phyloP scores from a whole-genome alignment of 257 asterid species.

The Nicotiana otophora region DNA sequence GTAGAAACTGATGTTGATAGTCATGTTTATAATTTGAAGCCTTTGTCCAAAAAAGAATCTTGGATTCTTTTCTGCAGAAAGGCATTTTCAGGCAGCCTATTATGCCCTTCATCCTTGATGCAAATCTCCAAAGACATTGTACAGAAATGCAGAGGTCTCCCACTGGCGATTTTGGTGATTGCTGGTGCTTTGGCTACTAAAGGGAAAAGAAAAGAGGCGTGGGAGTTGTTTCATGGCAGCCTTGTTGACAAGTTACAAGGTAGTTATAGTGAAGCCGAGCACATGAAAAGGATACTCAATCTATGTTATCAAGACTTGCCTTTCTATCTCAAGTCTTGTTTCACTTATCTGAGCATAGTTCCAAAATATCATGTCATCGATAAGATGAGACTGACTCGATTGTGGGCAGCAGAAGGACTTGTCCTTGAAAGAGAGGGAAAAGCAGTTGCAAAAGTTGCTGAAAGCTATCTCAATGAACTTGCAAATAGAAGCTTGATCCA shows the following conservation, averaged over 20 bases:
- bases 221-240: constrained; percentile 13
- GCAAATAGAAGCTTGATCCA: constrained; percentile 17
- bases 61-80: constrained; percentile 18
- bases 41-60: constrained; percentile 19
- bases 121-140: constrained; percentile 5
- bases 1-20: not conserved
- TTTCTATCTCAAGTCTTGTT: constrained; percentile 19
- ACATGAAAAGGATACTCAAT: constrained; percentile 9
- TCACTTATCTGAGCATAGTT: constrained; percentile 22
- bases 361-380: constrained; percentile 14
- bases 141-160: constrained; percentile 22
- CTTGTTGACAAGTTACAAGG: constrained; percentile 16
- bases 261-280: constrained; percentile 3
- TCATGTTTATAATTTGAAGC: constrained; percentile 9
- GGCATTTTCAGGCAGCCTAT: constrained; percentile 2
- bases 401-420: constrained; percentile 25
- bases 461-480: constrained; percentile 21
- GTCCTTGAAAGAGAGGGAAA: constrained; percentile 2
- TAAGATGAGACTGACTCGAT: constrained; percentile 10
- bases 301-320: constrained; percentile 25
- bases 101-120: constrained; percentile 11
- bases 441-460: constrained; percentile 22
- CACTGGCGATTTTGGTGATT: constrained; percentile 21
- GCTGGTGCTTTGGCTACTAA: constrained; percentile 23
- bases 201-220: constrained; percentile 8